Base-by-base conservation (phyloP, 331 rosid genomes). In the Quercus lobata region DNA sequence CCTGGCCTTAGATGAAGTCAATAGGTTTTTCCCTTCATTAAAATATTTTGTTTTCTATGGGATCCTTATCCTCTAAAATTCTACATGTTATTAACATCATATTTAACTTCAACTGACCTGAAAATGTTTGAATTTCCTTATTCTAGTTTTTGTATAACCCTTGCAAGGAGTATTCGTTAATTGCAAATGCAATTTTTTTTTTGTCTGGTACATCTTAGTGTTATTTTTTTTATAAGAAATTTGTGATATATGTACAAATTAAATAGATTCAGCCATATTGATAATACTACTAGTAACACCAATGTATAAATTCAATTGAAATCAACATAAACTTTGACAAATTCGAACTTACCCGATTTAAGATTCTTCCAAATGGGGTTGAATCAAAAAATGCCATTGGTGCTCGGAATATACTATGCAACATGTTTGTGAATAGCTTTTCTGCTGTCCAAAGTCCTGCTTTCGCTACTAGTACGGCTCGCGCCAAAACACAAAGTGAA, bases 311-410 rank as follows among this genome's bases (percentile, higher is more conserved):
- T 57, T 49, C 34, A 61, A 76, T 14, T 25, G 56, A 29, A 61
- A 49, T 44, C 46, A 46, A 63, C 72, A 9, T 68, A 44, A 11
- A 25, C 16, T 57, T 19, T 52, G 27, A 25, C 1, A n/a, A 71
- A 73, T 60, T 55, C 7, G 15, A 9, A 66, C 5, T 87, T 90
- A 95, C 99, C 90, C 99, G 86, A 77, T 91, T 93, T 75, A 95
- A 82, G 83, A 93, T 91, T 90, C 99, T 90, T 84, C 99, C 99
- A 25, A 91, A 86, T 76, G 99, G 99, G 4, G 99, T 95, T 57
- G 99, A 91, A 83, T 95, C 99, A 22, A 95, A 95, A 76, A 95
- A 95, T 2, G 98, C 29, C 98, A 95, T 95, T 18, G 98, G 99
- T 15, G 98, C 97, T 21, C 96, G 77, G 79, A 91, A 69, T 14